Base-by-base conservation (phyloP, 2,329 filamentous ascomycete species). In the Calonectria crousiana region DNA sequence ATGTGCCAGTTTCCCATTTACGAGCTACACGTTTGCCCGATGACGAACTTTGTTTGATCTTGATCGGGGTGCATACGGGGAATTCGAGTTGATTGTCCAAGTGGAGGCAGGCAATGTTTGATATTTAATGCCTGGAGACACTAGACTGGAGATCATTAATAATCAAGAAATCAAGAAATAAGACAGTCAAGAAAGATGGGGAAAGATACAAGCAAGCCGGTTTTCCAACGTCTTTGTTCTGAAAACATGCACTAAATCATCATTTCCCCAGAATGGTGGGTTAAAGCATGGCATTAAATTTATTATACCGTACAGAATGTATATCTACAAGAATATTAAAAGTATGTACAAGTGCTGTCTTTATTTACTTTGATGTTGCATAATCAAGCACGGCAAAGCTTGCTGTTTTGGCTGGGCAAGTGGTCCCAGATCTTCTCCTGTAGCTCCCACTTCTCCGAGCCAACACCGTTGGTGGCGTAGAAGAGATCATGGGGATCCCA, bases 371-470 rank as follows among this genome's bases (percentile, higher is more conserved):
- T 49, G 26, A 32, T 44, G 14, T 28, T 30, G n/a, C n/a, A 26
- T 47, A 2, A 56, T 69, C 20, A 73, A 11, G 30, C 72, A 14
- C 71, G 64, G 56, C 75, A 77, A 26, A 77, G 72, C 67, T 73
- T 76, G 69, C 75, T 76, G 52, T 76, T 77, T 38, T 77, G 75
- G 28, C 62, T 74, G 13, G 75, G 75, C 1, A 77, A 38, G 53
- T 74, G 75, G 20, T 67, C 75, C 62, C 69, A 75, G 16, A 77
- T 77, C 74, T 81, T 80, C 13, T 77, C 77, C 30, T 74, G 70
- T 9, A 86, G 85, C 26, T 81, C 79, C 89, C 89, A 91, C 6
- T 80, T 83, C 67, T 90, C 88, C 73, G 87, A 89, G 0, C 89
- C 90, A 28, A 91, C 89, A 14, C 82, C 87, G 4, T 83, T 84